Evolutionary conservation across 2,329 filamentous ascomycete genomes (phyloP), one percentile per base, ranked within the genome.

Genomic region (Trichoderma afroharzianum): DNA sequence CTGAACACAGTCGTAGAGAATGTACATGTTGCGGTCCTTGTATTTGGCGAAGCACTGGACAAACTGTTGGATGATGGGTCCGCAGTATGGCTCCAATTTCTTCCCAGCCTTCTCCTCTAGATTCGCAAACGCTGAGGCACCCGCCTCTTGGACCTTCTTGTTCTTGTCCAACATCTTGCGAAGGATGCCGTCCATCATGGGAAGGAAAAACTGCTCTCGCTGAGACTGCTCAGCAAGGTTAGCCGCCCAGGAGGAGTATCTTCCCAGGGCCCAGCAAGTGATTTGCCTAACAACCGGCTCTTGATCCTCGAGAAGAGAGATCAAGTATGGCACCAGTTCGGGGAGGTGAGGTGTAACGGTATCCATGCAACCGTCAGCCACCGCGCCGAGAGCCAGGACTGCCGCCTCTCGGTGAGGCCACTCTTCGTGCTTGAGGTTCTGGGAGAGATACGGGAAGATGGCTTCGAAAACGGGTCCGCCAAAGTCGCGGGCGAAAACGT

Each of bases 21-120:
- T 97, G 84, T 97, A 98, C 90, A 98, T 98, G 84, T 99, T 99
- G 78, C 94, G 92, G 82, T 98, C 95, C 86, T 99, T 98, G 88
- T 98, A 99, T 82, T 93, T 94, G 68, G 86, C 88, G 82, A 99
- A 99, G 81, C 96, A 99, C 73, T 88, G 87, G 67, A 98, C 94
- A 78, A 95, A 98, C 80, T 98, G 96, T 73, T 91, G 91, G 68
- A 98, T 89, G 77, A 99, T 98, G 30, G 95, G 93, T 32, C 91
- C 88, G 77, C 93, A 95, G 82, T 98, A 99, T 0, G 93, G 93
- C 74, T 91, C 90, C 55, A 99, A 84, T 73, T 91, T 88, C 74
- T 90, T 90, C 72, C 93, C 93, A 0, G 96, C 93, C 81, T 97
- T 97, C 80, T 98, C 96, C 81, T 98, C 96, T 9, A 99, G 87